Evolutionary conservation across 441 rosid species (phyloP).

Genomic region (Jatropha multifida): DNA sequence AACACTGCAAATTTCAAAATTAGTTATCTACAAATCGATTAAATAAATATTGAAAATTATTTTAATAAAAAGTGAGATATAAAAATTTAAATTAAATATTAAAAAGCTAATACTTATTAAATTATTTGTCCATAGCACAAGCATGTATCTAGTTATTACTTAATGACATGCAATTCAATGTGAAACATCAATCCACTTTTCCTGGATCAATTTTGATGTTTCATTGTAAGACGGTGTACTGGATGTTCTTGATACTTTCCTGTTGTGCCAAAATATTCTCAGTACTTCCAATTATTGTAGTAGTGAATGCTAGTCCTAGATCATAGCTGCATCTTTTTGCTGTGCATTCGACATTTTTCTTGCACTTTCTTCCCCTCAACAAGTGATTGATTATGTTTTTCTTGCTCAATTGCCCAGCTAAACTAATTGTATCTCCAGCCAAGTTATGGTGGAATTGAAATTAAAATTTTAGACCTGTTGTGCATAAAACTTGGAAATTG

Average conservation of each 20-base stretch:
- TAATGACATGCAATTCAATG: background rate
- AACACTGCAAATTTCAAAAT: too few relatives aligned
- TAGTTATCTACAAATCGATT: too few relatives aligned
- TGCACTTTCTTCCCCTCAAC: background rate
- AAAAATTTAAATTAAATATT: too few relatives aligned
- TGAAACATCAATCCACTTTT: background rate
- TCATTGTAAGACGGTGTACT: background rate
- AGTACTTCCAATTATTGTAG: background rate
- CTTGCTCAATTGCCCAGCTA: background rate
- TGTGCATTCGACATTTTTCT: background rate
- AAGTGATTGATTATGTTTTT: background rate
- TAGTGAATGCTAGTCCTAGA: background rate
- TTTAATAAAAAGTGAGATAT: too few relatives aligned
- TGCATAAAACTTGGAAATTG: background rate
- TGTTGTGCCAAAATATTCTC: background rate
- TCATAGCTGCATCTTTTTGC: background rate
- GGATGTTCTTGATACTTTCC: background rate
- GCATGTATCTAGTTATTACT: background rate
- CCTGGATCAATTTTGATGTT: background rate
- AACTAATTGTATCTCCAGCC: background rate
- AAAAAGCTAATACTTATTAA: too few relatives aligned
- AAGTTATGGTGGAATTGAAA: constrained; percentile 7
- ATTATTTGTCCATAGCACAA: too few relatives aligned
- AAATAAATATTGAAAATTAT: too few relatives aligned
- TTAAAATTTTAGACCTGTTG: background rate